A percentile compares a stretch with the other conserved stretches of the same genome.
Evolutionary conservation across 306 rosid species (phyloP).

Genomic region (Pachyrhizus erosus): DNA sequence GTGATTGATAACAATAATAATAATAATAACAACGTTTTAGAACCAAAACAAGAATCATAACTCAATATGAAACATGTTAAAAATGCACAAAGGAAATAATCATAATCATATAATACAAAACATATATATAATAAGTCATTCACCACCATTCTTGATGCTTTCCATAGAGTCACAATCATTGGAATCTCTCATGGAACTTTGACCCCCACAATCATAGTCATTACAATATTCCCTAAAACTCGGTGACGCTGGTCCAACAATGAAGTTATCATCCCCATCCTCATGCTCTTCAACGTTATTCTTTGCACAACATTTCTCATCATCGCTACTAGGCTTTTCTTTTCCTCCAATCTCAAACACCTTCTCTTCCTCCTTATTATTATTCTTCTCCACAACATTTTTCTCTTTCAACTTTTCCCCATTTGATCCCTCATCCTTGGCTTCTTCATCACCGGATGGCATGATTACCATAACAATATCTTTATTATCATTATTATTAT

Average conservation of each 20-base stretch:
- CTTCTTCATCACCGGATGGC: slow-evolving; percentile 13
- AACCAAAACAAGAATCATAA: neutral
- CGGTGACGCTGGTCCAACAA: slow-evolving; percentile 49
- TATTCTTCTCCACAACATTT: neutral
- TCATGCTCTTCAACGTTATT: neutral
- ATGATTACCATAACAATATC: neutral
- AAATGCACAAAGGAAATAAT: neutral
- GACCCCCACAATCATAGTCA: neutral
- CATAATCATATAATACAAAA: neutral
- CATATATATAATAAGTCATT: neutral
- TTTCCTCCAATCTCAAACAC: neutral
- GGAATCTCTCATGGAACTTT: neutral
- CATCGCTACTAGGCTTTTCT: neutral
- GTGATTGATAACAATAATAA: neutral
- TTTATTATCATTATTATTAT: neutral
- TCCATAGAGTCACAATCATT: neutral
- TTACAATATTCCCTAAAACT: slow-evolving; percentile 72
- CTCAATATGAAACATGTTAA: neutral
- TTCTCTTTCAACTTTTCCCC: slow-evolving; percentile 28
- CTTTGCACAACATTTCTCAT: neutral
- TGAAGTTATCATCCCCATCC: slow-evolving; percentile 20
- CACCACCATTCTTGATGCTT: slow-evolving; percentile 28
- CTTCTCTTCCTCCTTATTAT: neutral
- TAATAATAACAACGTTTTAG: neutral
- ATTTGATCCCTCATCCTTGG: neutral